These are phyloP conservation scores for Acanthamoeba polyphaga DNA, from an alignment of 208 protist species.

Conservation along the genomic window DNA sequence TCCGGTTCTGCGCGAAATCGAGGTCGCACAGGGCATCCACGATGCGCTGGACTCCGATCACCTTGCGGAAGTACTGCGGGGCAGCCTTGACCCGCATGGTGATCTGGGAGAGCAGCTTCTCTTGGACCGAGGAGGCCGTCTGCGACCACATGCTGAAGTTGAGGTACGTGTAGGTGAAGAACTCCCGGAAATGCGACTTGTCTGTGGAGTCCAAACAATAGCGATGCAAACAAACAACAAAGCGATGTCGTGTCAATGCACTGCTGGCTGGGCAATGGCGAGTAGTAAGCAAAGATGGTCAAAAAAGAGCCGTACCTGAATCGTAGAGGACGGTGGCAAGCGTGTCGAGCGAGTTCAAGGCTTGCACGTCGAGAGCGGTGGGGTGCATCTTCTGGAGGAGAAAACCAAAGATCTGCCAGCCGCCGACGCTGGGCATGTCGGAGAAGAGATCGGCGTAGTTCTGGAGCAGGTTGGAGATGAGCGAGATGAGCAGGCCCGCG, in stretches of 20 bases:
- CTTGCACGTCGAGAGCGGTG: conserved; percentile 10
- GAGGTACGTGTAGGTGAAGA: conserved; percentile 65
- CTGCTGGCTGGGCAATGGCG: no score
- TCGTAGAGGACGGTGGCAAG: conserved; percentile 42
- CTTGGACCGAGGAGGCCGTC: conserved; percentile 10
- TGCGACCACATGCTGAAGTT: conserved; percentile 68
- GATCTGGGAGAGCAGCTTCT: conserved; percentile 54
- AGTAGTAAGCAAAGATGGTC: not conserved
- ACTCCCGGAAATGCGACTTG: conserved; percentile 53
- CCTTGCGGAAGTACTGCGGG: conserved; percentile 53
- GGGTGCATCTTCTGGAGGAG: conserved; percentile 67
- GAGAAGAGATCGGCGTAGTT: conserved; percentile 47
- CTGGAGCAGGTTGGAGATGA: conserved; percentile 53
- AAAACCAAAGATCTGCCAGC: conserved; percentile 64
- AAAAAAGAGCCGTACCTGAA: not conserved
- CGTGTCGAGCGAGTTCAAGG: conserved; percentile 23
- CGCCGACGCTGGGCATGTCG: conserved; percentile 37
- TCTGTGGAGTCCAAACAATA: not conserved
- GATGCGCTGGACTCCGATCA: conserved; percentile 68
- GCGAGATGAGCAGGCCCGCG: conserved; percentile 61
- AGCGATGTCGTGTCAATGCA: no score
- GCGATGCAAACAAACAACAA: not conserved
- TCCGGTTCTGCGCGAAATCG: conserved; percentile 26
- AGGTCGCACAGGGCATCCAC: conserved; percentile 55
- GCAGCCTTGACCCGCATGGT: not conserved